A percentile compares a stretch with the other conserved stretches of the same genome.
Evolutionary conservation across 2,329 filamentous ascomycete species (phyloP).

Genomic region (Diatrype stigma): DNA sequence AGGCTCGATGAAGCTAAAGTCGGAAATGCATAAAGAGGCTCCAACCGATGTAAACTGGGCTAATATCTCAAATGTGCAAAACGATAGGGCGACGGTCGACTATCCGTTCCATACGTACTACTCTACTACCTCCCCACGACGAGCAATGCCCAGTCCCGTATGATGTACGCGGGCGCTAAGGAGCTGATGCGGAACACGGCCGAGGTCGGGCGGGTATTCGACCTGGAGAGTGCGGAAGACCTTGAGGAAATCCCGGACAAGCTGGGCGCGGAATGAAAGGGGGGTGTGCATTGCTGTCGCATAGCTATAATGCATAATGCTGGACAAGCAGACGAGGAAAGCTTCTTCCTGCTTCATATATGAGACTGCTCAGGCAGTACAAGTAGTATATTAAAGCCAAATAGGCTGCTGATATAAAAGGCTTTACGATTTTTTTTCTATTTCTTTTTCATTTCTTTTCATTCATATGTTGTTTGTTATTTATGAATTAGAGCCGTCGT

Average conservation of each 20-base stretch:
- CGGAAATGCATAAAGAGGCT: no score
- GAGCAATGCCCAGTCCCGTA: slow-evolving; percentile 79
- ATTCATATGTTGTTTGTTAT: slow-evolving; percentile 1
- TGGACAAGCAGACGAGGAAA: neutral
- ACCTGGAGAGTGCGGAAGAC: slow-evolving; percentile 77
- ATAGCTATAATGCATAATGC: neutral
- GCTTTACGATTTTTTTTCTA: no score
- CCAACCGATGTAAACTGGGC: no score
- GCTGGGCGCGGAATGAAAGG: slow-evolving; percentile 34
- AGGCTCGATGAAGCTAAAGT: no score
- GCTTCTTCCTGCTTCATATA: no score
- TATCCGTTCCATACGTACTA: slow-evolving; percentile 89
- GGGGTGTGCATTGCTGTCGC: neutral
- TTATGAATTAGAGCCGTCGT: slow-evolving; percentile 30
- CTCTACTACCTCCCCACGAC: slow-evolving; percentile 93
- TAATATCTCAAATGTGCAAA: neutral
- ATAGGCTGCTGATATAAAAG: no score
- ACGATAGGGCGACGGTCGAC: slow-evolving; percentile 68
- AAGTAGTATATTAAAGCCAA: slow-evolving; percentile 5
- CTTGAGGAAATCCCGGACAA: slow-evolving; percentile 74
- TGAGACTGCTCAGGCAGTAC: neutral
- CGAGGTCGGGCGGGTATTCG: slow-evolving; percentile 83
- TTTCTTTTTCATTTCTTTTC: neutral
- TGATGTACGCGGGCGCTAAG: slow-evolving; percentile 95
- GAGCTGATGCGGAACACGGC: slow-evolving; percentile 92